Evolutionary conservation across 176 grass and related monocot species (phyloP).

Genomic region (Oryza coarctata): DNA sequence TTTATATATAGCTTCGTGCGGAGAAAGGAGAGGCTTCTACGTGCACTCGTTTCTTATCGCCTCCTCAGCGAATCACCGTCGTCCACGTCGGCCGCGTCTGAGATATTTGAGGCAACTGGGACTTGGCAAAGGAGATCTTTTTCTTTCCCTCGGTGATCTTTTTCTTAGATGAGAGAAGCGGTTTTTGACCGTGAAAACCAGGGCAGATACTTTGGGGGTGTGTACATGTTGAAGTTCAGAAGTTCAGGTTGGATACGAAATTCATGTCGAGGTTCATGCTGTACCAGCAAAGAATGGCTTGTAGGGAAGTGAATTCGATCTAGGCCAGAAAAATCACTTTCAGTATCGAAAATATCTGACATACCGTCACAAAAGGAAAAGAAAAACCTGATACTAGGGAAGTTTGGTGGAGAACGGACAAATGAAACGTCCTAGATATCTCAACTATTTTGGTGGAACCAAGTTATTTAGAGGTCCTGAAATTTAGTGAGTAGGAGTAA

Average conservation of each 20-base stretch:
- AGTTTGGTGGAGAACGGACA: not conserved
- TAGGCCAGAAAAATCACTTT: not conserved
- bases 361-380: not conserved
- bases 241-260: slow-evolving; percentile 7
- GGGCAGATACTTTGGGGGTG: not conserved
- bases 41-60: slow-evolving; percentile 58
- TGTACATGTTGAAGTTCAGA: not conserved
- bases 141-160: not conserved
- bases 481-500: not conserved
- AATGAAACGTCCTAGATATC: not conserved
- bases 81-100: not conserved
- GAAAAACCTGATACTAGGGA: not conserved
- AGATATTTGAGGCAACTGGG: slow-evolving; percentile 35
- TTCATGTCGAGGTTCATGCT: not conserved
- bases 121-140: slow-evolving; percentile 21
- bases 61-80: slow-evolving; percentile 1
- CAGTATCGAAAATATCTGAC: not conserved
- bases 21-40: not conserved
- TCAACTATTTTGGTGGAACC: not conserved
- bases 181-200: not conserved
- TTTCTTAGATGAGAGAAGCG: not conserved
- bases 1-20: slow-evolving; percentile 26
- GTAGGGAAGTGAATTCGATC: not conserved
- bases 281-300: not conserved
- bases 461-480: not conserved